A percentile compares a stretch with the other conserved stretches of the same genome.
phyloP scores from a whole-genome alignment of 257 asterid species.

The Solanum corneliomulleri region DNA sequence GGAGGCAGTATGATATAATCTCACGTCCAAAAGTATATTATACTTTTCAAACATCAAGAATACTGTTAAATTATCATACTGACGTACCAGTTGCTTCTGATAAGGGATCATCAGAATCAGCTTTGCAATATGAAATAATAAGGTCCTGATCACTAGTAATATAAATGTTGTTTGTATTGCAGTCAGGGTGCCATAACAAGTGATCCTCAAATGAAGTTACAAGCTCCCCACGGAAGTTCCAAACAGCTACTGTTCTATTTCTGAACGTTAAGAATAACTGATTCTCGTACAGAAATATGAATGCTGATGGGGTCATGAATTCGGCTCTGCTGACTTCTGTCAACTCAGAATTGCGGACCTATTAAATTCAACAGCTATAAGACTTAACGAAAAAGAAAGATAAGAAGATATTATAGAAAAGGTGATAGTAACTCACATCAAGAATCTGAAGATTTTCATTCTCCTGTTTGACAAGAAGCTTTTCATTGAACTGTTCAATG shows the following conservation, averaged over 20 bases:
- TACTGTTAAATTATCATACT: background rate
- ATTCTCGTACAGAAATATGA: slow-evolving; percentile 92
- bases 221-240: slow-evolving; percentile 99
- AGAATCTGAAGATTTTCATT: slow-evolving; percentile 20
- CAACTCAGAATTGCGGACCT: slow-evolving; percentile 87
- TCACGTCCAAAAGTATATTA: background rate
- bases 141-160: slow-evolving; percentile 97
- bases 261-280: slow-evolving; percentile 92
- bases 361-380: slow-evolving; percentile 2
- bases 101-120: slow-evolving; percentile 71
- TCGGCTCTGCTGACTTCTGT: slow-evolving; percentile 91
- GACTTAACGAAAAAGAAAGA: background rate
- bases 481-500: slow-evolving; percentile 50
- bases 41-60: background rate
- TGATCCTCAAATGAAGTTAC: slow-evolving; percentile 97
- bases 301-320: slow-evolving; percentile 98
- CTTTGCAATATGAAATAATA: slow-evolving; percentile 92
- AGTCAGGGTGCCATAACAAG: slow-evolving; percentile 96
- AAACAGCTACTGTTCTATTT: slow-evolving; percentile 89
- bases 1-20: background rate
- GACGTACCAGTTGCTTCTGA: slow-evolving; percentile 75
- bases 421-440: slow-evolving; percentile 5
- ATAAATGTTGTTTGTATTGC: slow-evolving; percentile 95
- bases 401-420: background rate
- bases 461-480: slow-evolving; percentile 66